Evolutionary conservation across 2,329 filamentous ascomycete species (phyloP).

Genomic region (Ophiostoma sp.): DNA sequence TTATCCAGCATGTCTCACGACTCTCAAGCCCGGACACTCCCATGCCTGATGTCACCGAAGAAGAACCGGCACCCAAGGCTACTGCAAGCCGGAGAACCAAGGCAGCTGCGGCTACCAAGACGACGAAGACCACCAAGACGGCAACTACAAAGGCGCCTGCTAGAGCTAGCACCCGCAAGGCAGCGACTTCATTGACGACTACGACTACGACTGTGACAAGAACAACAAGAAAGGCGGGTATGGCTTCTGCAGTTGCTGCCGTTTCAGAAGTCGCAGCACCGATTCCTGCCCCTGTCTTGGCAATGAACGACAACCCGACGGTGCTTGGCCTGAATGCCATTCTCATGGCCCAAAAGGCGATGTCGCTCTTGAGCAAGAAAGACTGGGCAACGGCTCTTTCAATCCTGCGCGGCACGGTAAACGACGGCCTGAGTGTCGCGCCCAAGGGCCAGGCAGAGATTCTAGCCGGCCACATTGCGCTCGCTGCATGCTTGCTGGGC

Average conservation of each 20-base stretch:
- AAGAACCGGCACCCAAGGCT: background rate
- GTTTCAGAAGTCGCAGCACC: background rate
- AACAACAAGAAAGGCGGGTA: background rate
- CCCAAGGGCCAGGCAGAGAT: conserved; percentile 31
- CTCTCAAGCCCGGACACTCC: background rate
- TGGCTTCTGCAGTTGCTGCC: background rate
- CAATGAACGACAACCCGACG: conserved; percentile 27
- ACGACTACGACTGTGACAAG: background rate
- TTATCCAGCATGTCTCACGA: conserved; percentile 16
- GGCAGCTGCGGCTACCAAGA: conserved; percentile 24
- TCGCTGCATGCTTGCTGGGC: conserved; percentile 62
- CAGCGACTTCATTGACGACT: background rate
- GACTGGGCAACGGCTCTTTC: conserved; percentile 55
- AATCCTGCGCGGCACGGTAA: conserved; percentile 42
- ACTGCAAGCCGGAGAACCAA: conserved; percentile 26
- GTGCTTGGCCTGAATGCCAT: conserved; percentile 36
- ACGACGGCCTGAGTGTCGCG: background rate
- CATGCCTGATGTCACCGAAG: background rate
- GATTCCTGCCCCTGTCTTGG: background rate
- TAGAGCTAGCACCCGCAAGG: background rate
- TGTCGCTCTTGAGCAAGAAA: conserved; percentile 44
- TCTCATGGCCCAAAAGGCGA: conserved; percentile 41
- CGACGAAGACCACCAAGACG: conserved; percentile 19
- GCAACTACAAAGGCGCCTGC: conserved; percentile 16
- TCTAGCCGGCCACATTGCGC: conserved; percentile 53